These are phyloP conservation scores for Kodamaea fungicola DNA, from an alignment of 1,139 yeast species.

Conservation along the genomic window DNA sequence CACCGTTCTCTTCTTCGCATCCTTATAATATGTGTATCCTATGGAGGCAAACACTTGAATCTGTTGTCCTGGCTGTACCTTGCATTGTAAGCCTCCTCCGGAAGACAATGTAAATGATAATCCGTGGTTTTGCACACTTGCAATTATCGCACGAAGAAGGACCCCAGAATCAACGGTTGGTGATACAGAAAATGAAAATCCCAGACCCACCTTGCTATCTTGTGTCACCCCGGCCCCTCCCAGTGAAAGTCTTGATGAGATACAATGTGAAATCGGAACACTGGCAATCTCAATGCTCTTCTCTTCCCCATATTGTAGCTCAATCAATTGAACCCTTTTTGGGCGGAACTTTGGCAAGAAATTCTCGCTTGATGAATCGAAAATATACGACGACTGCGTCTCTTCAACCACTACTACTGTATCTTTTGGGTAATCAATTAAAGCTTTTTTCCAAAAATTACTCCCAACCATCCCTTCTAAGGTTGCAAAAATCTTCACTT, in stretches of 20 bases:
- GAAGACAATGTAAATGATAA: slow-evolving; percentile 10
- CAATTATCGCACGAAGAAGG: slow-evolving; percentile 10
- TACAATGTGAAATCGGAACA: slow-evolving; percentile 17
- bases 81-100: slow-evolving; percentile 17
- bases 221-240: slow-evolving; percentile 18
- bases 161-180: slow-evolving; percentile 7
- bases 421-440: slow-evolving; percentile 7
- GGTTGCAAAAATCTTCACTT: background rate
- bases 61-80: slow-evolving; percentile 13
- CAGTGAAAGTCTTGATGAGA: slow-evolving; percentile 16
- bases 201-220: slow-evolving; percentile 6
- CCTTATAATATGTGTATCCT: slow-evolving; percentile 12
- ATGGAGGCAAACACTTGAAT: slow-evolving; percentile 18
- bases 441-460: slow-evolving; percentile 15
- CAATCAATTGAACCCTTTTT: slow-evolving; percentile 14
- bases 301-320: slow-evolving; percentile 17
- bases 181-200: slow-evolving; percentile 1
- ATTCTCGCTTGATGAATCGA: slow-evolving; percentile 11
- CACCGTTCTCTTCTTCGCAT: slow-evolving; percentile 12
- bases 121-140: slow-evolving; percentile 11
- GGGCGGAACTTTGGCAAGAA: background rate
- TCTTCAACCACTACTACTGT: slow-evolving; percentile 14
- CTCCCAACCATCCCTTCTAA: slow-evolving; percentile 11
- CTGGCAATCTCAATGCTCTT: slow-evolving; percentile 3
- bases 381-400: slow-evolving; percentile 12